Percentiles rank a stretch among this genome's conserved stretches.
Evolutionary conservation across 1,139 yeast genomes (phyloP).

Genomic region (Wickerhamomyces sp.): DNA sequence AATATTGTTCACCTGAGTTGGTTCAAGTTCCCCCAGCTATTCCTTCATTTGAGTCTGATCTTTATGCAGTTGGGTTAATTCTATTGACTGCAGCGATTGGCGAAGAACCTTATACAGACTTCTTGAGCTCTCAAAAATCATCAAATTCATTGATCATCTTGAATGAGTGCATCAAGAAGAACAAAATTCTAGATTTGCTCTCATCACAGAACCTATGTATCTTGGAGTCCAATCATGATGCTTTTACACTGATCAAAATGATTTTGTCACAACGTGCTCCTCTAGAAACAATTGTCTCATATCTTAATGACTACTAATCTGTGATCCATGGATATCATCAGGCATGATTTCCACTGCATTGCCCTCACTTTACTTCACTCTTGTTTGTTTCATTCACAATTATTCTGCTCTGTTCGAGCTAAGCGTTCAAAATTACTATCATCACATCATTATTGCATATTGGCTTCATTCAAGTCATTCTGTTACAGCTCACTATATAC

Average conservation of each 20-base stretch:
- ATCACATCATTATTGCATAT: background rate
- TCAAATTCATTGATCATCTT: conserved; percentile 10
- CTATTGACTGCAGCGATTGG: conserved; percentile 31
- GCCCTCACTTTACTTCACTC: no score
- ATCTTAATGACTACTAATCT: conserved; percentile 3
- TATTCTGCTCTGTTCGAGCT: no score
- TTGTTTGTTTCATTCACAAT: no score
- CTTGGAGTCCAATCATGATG: conserved; percentile 7
- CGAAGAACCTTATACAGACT: conserved; percentile 26
- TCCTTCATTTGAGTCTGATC: conserved; percentile 28
- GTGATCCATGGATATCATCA: background rate
- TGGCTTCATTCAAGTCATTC: background rate
- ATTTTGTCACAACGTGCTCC: conserved; percentile 12
- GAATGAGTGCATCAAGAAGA: conserved; percentile 19
- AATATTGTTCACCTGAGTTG: conserved; percentile 34
- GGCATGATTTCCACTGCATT: no score
- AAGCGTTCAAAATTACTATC: no score
- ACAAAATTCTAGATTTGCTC: conserved; percentile 15
- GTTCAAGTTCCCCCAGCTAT: conserved; percentile 14
- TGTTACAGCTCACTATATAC: no score
- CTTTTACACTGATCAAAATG: conserved; percentile 8
- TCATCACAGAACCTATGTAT: background rate
- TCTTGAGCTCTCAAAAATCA: conserved; percentile 4
- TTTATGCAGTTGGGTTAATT: conserved; percentile 31
- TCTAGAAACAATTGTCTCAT: conserved; percentile 7